Evolutionary conservation across 1,139 yeast species (phyloP), one percentile per base, ranked within the genome.

Genomic region (Suhomyces yuchorum): DNA sequence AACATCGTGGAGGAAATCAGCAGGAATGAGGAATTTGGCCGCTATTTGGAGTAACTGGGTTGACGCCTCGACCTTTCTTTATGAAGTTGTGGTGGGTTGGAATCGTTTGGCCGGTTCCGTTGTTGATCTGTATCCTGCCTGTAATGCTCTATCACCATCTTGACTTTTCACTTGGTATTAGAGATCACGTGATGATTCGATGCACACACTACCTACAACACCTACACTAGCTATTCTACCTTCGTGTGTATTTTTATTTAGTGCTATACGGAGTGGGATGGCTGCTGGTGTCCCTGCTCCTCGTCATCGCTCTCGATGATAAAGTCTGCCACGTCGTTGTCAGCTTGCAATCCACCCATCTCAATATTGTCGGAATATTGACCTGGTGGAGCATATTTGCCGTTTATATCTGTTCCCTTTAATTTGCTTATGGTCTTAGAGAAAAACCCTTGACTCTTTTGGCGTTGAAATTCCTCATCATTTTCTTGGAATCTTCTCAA

Each of bases 241-340:
- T 14, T 15, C 20, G 4, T n/a, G 30, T 6, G 12, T 14, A 4
- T 12, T 4, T 22, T 14, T 23, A 37, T 22, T 35, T 19, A 12
- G 8, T 24, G 12, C 42, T 41, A 46, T 26, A 37, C 41, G 14
- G 37, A 41, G 24, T 46, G 48, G 17, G 49, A 42, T 19, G 43
- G 46, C 15, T 43, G 46, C 17, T 35, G 24, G 19, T 41, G 48
- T 12, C 47, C 48, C 18, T 54, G 59, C 48, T 78, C 82, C 24
- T 77, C 82, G 45, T 78, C 82, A 53, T 78, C 82, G 53, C 80
- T 75, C 32, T 67, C 78, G 48, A 78, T 73, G 30, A 75, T 65
- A 50, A 71, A 70, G 34, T 71, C 71, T 34, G 64, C 67, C 14
- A 51, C 57, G 57, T 68, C 68, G 4, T 53, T 49, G 8, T 56